Evolutionary conservation across 2,329 filamentous ascomycete genomes (phyloP), one percentile per base, ranked within the genome.

Genomic region (Cadophora sp.): DNA sequence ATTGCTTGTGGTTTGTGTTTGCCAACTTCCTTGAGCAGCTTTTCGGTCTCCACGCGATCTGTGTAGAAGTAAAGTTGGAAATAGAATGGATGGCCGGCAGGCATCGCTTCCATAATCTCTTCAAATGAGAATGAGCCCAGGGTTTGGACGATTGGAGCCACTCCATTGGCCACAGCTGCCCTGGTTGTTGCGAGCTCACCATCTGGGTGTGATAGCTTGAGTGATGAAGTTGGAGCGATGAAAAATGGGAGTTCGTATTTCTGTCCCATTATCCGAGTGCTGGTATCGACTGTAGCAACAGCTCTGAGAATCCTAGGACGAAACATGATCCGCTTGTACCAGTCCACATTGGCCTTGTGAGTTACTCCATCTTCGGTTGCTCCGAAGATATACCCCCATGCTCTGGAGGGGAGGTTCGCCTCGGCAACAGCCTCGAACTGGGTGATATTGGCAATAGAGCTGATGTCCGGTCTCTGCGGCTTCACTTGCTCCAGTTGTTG

Each of bases 311-410:
- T 80, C 16, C 86, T 81, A 0, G 87, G 87, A 0, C 88, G 84
- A 9, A 90, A 82, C 77, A 81, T 81, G 69, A 90, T 87, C 24
- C 80, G 76, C 51, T 81, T 79, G 71, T 86, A 87, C 67, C 82
- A 79, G 1, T 81, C 78, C 30, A 79, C 80, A 75, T 90, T 91
- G 59, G 82, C 81, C 41, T 79, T 79, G 36, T 87, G 84, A 53
- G 88, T 85, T 72, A 83, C 83, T 30, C 93, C 83, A 79, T 97
- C 88, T 4, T 86, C 89, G 20, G 88, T 85, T 3, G 87, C 88
- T 11, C 86, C 89, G 22, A 85, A 88, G 74, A 87, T 84, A 72
- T 89, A 91, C 0, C 88, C 88, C 85, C 86, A 90, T 11, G 87
- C 84, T 73, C 90, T 90, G 39, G 83, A 81, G 20, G 81, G 81